Percentiles rank a stretch among this genome's conserved stretches.
phyloP scores from a whole-genome alignment of 495 filamentous ascomycete species.

The Penicillium verhagenii region DNA sequence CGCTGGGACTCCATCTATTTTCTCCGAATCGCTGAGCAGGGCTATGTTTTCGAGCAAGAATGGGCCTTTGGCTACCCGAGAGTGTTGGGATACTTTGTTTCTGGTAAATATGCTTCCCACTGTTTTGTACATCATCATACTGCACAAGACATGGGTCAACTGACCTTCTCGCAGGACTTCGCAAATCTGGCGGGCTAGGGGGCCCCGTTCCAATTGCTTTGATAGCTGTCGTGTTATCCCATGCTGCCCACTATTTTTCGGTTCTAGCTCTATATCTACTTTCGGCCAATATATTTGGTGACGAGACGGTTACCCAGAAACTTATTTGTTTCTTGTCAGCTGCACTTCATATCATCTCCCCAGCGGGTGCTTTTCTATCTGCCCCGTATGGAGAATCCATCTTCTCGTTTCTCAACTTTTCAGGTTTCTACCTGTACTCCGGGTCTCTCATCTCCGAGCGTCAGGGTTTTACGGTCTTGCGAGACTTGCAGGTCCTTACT shows the following conservation, averaged over 20 bases:
- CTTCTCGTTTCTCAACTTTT: conserved; percentile 76
- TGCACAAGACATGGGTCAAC: not conserved
- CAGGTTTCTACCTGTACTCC: conserved; percentile 69
- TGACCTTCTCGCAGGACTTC: conserved; percentile 21
- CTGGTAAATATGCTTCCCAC: conserved; percentile 53
- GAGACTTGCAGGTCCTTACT: conserved; percentile 51
- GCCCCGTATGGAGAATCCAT: conserved; percentile 82
- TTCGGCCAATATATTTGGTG: conserved; percentile 37
- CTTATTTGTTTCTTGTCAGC: conserved; percentile 65
- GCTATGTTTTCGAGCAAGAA: conserved; percentile 89
- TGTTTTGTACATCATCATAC: not conserved
- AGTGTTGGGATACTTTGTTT: conserved; percentile 44
- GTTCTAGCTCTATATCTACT: conserved; percentile 66
- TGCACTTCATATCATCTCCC: conserved; percentile 75
- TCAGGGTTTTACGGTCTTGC: conserved; percentile 16
- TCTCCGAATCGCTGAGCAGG: conserved; percentile 61
- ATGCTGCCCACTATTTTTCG: conserved; percentile 71
- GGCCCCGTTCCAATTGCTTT: conserved; percentile 36
- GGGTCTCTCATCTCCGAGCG: conserved; percentile 45
- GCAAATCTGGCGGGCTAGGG: conserved; percentile 20
- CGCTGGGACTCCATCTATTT: conserved; percentile 97
- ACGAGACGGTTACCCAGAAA: conserved; percentile 24
- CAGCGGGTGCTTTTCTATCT: conserved; percentile 86
- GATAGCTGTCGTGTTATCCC: conserved; percentile 62
- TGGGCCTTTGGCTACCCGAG: conserved; percentile 85